Evolutionary conservation across 2,329 filamentous ascomycete genomes (phyloP).

Genomic region (Pestalotiopsis sp.): DNA sequence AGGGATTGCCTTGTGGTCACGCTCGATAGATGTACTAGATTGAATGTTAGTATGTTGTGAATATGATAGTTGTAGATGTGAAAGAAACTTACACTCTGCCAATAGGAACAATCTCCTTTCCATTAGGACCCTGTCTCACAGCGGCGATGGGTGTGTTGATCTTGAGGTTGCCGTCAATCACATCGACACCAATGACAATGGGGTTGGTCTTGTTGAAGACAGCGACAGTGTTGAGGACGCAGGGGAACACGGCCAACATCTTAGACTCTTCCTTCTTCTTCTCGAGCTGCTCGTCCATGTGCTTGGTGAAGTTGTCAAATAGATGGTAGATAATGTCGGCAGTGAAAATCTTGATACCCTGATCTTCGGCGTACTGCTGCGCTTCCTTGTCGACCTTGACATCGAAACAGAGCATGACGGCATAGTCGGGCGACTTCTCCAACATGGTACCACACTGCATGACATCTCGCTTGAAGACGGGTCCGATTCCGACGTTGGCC

Average conservation of each 20-base stretch:
- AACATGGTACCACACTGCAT: conserved; percentile 95
- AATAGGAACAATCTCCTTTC: conserved; percentile 81
- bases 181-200: conserved; percentile 94
- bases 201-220: conserved; percentile 98
- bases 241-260: conserved; percentile 94
- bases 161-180: conserved; percentile 83
- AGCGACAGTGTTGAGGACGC: conserved; percentile 82
- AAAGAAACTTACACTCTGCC: conserved; percentile 81
- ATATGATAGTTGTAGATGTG: conserved; percentile 3
- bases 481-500: conserved; percentile 94
- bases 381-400: conserved; percentile 99
- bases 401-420: conserved; percentile 99
- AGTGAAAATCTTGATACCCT: conserved; percentile 96
- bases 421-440: conserved; percentile 90
- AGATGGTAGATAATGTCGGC: conserved; percentile 99
- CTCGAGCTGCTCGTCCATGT: conserved; percentile 84
- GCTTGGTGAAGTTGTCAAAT: conserved; percentile 93
- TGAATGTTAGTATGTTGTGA: neutral
- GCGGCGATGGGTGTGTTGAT: conserved; percentile 88
- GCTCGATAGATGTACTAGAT: conserved; percentile 85
- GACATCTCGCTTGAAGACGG: conserved; percentile 96
- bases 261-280: conserved; percentile 97
- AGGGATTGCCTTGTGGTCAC: conserved; percentile 92
- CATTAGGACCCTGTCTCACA: conserved; percentile 79
- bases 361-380: conserved; percentile 83